Evolutionary conservation across 371 early-diverging fungal genomes (phyloP), one percentile per base, ranked within the genome.

Genomic region (Rhizopus arrhizus): DNA sequence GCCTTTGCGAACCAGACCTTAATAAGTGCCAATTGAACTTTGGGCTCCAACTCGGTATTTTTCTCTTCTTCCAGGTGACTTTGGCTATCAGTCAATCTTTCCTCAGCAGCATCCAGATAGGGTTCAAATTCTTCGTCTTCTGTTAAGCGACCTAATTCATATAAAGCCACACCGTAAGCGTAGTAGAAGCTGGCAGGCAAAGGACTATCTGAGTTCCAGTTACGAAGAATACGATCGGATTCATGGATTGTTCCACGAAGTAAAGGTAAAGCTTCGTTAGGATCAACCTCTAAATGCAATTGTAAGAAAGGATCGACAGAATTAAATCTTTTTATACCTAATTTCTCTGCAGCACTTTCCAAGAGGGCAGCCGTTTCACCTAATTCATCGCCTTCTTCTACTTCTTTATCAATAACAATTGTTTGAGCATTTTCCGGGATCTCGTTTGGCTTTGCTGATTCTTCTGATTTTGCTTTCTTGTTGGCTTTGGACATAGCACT

Each of bases 201-300:
- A n/a, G 70, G 59, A 0, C 65, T 62, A 9, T 65, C 59, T 2
- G 48, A 56, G 32, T 66, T 63, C 69, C 80, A 78, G 65, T 85
- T 85, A 9, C 86, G 83, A 15, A 84, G 56, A 64, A 85, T 85
- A 45, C 86, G 72, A 53, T 85, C 86, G 11, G 82, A 84, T 56
- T 85, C 86, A 56, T 85, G 84, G 57, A 85, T 77, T 0, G 84
- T 82, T 13, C 86, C 86, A 31, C 86, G 82, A 46, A 85, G 54
- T 7, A 81, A 58, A 42, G 77, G 58, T 28, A 76, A 63, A 33
- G 78, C 77, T 42, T 55, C 73, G 12, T 53, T 41, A 29, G 72
- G 66, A 48, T 71, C 66, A 3, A 43, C 54, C 15, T 72, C 77
- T 73, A 50, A 29, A 5, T n/a, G 1, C 13, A 11, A 11, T 43